Evolutionary conservation across 768 basidiomycete genomes (phyloP).

Genomic region (Amanita rubescens): DNA sequence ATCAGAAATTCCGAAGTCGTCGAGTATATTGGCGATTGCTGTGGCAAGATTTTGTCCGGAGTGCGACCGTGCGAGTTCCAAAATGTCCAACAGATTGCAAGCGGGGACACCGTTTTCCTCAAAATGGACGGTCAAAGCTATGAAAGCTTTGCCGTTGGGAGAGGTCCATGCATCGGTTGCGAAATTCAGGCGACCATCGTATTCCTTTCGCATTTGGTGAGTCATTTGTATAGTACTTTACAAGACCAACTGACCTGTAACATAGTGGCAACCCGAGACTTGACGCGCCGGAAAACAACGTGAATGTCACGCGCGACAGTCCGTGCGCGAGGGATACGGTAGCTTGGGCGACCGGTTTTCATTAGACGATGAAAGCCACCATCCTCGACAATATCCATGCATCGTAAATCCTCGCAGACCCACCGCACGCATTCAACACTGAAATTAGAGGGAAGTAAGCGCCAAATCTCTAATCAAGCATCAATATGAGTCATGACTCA

Average conservation of each 20-base stretch:
- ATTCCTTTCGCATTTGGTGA: background rate
- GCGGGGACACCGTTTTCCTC: slow-evolving; percentile 20
- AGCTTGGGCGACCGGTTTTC: slow-evolving; percentile 6
- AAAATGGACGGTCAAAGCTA: slow-evolving; percentile 24
- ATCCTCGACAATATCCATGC: slow-evolving; percentile 12
- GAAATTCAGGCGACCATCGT: slow-evolving; percentile 10
- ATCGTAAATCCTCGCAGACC: slow-evolving; percentile 10
- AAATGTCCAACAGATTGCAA: background rate
- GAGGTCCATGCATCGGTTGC: slow-evolving; percentile 28
- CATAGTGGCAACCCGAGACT: background rate
- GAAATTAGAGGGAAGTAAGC: background rate
- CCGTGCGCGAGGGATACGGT: slow-evolving; percentile 6
- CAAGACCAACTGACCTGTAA: background rate
- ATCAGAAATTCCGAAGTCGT: background rate
- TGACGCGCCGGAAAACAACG: background rate
- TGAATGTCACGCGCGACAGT: slow-evolving; percentile 6
- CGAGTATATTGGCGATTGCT: background rate
- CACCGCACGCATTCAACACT: slow-evolving; percentile 24
- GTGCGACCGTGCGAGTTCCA: background rate
- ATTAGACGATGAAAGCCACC: slow-evolving; percentile 9
- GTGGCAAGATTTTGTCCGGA: background rate
- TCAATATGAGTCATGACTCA: slow-evolving; percentile 8
- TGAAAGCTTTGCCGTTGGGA: slow-evolving; percentile 23
- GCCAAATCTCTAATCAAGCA: background rate
- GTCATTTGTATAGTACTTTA: background rate